Percentiles rank a stretch among this genome's conserved stretches.
These are phyloP conservation scores for Persicaria tinctoria DNA, from an alignment of 148 eudicot genomes.

Conservation along the genomic window DNA sequence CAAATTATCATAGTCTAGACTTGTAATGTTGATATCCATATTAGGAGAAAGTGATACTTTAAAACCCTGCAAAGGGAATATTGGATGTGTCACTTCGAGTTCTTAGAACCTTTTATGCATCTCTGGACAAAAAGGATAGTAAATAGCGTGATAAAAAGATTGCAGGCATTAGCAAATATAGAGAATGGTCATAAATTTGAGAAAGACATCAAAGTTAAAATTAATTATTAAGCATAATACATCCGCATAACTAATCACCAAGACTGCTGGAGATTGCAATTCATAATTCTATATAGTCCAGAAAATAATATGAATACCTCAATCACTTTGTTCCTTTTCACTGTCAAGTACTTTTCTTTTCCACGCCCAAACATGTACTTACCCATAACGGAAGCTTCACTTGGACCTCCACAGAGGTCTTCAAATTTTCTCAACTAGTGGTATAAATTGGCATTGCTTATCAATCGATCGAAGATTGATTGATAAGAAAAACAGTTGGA, in stretches of 20 bases:
- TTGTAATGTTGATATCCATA: slow-evolving; percentile 37
- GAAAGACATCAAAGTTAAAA: neutral
- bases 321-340: slow-evolving; percentile 39
- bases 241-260: neutral
- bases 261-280: neutral
- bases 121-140: neutral
- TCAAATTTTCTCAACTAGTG: slow-evolving; percentile 28
- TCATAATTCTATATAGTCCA: neutral
- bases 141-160: neutral
- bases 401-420: slow-evolving; percentile 41
- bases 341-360: slow-evolving; percentile 42
- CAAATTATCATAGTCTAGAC: slow-evolving; percentile 53
- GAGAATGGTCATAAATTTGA: neutral
- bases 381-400: slow-evolving; percentile 55
- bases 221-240: neutral
- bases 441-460: too few species aligned
- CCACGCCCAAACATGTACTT: slow-evolving; percentile 54
- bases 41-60: slow-evolving; percentile 62
- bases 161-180: neutral
- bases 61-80: slow-evolving; percentile 53
- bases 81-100: neutral
- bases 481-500: too few species aligned
- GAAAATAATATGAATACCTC: slow-evolving; percentile 38
- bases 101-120: neutral
- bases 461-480: too few species aligned